Percentiles rank a stretch among this genome's conserved stretches.
Conservation (phyloP, 768 basidiomycete genomes). For the Grammothele lineata region DNA sequence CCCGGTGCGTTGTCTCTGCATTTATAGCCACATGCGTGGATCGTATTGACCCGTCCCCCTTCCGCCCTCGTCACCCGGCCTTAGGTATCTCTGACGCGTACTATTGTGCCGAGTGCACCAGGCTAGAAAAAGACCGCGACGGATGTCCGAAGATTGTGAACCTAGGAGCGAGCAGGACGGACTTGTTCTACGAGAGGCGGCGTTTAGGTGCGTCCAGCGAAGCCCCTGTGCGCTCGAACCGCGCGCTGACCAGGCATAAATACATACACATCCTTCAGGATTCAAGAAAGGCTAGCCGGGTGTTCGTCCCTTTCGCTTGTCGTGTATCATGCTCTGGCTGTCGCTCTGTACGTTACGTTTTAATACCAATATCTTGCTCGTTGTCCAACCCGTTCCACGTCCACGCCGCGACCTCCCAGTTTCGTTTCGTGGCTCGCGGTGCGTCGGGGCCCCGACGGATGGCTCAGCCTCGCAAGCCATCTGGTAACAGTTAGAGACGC, state of each 20-base stretch:
- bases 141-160: conserved; percentile 99
- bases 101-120: conserved; percentile 97
- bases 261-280: conserved; percentile 33
- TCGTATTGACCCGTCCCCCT: background rate
- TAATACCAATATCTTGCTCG: no score
- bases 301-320: background rate
- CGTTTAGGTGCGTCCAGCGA: conserved; percentile 74
- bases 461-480: no score
- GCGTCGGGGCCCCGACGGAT: no score
- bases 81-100: conserved; percentile 97
- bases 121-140: conserved; percentile 95
- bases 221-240: no score
- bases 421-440: no score
- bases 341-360: no score
- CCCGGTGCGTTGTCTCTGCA: conserved; percentile 54
- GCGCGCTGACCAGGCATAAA: no score
- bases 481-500: no score
- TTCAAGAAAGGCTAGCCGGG: conserved; percentile 58
- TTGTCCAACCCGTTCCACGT: no score
- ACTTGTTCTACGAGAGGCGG: conserved; percentile 88
- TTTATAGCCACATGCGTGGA: background rate
- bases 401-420: no score
- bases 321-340: background rate
- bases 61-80: no score
- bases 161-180: conserved; percentile 89